These are phyloP conservation scores for Aspergillus sojae DNA, from an alignment of 2,329 filamentous ascomycete species.

Conservation along the genomic window DNA sequence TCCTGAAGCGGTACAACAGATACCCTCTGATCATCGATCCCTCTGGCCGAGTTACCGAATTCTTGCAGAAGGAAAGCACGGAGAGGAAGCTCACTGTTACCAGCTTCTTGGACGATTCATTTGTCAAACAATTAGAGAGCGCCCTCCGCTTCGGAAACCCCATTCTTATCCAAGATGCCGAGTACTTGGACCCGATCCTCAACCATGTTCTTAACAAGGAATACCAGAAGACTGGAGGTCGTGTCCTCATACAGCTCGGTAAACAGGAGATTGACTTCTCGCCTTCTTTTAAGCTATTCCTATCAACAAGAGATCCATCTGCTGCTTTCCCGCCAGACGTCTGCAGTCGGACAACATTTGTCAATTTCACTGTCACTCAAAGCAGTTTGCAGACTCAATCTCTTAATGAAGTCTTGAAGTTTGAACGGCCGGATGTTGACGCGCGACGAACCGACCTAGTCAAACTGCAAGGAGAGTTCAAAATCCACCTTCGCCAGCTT, in stretches of 20 bases:
- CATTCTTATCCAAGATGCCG: slow-evolving; percentile 96
- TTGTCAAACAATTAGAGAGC: slow-evolving; percentile 96
- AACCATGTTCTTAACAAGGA: slow-evolving; percentile 99
- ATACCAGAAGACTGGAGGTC: slow-evolving; percentile 96
- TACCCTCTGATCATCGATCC: slow-evolving; percentile 99
- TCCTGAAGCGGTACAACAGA: slow-evolving; percentile 95
- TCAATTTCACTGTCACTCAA: slow-evolving; percentile 99
- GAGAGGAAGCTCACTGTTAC: slow-evolving; percentile 93
- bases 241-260: slow-evolving; percentile 95
- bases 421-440: slow-evolving; percentile 94
- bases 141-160: slow-evolving; percentile 97
- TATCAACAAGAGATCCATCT: slow-evolving; percentile 94
- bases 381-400: slow-evolving; percentile 98
- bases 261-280: slow-evolving; percentile 99
- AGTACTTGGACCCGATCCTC: slow-evolving; percentile 93
- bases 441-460: slow-evolving; percentile 95
- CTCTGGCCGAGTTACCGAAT: slow-evolving; percentile 90
- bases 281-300: slow-evolving; percentile 89
- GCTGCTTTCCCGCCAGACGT: slow-evolving; percentile 94
- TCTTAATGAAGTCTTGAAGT: slow-evolving; percentile 95
- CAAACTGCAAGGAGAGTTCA: slow-evolving; percentile 98
- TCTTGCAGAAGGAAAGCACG: slow-evolving; percentile 91
- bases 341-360: slow-evolving; percentile 96
- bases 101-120: slow-evolving; percentile 96
- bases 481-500: slow-evolving; percentile 91